A percentile compares a stretch with the other conserved stretches of the same genome.
These are phyloP conservation scores for Auriscalpium microsporum DNA, from an alignment of 768 basidiomycete species.

Conservation along the genomic window DNA sequence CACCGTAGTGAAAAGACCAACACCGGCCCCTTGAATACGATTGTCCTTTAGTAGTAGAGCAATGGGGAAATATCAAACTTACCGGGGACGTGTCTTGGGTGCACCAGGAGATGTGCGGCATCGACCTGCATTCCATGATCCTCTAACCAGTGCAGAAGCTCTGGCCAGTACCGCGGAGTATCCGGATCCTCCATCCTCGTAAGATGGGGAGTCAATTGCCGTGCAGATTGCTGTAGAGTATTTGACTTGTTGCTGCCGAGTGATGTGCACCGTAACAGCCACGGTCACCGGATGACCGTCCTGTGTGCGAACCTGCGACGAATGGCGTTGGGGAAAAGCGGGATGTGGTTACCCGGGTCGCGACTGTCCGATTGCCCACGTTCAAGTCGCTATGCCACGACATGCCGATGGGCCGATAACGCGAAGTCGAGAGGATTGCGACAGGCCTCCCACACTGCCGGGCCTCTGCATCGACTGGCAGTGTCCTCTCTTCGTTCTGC, in stretches of 20 bases:
- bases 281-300: too few relatives aligned
- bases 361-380: neutral
- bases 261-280: too few relatives aligned
- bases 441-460: neutral
- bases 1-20: constrained; percentile 56
- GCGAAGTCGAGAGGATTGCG: neutral
- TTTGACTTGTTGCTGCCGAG: too few relatives aligned
- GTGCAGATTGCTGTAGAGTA: too few relatives aligned
- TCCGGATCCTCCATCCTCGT: neutral
- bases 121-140: constrained; percentile 19
- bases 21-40: constrained; percentile 43
- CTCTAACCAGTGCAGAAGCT: constrained; percentile 11
- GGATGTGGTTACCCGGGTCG: neutral
- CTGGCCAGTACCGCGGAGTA: constrained; percentile 7
- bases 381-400: neutral
- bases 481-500: constrained; percentile 1
- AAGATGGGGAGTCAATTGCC: too few relatives aligned
- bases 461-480: neutral
- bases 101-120: constrained; percentile 36
- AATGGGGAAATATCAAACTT: constrained; percentile 30
- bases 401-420: neutral
- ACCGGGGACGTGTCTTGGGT: constrained; percentile 34
- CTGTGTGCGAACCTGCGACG: too few relatives aligned
- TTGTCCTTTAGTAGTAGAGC: neutral
- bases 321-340: too few relatives aligned